A percentile compares a stretch with the other conserved stretches of the same genome.
phyloP scores from a whole-genome alignment of 495 filamentous ascomycete genomes.

The Xylaria bambusicola region DNA sequence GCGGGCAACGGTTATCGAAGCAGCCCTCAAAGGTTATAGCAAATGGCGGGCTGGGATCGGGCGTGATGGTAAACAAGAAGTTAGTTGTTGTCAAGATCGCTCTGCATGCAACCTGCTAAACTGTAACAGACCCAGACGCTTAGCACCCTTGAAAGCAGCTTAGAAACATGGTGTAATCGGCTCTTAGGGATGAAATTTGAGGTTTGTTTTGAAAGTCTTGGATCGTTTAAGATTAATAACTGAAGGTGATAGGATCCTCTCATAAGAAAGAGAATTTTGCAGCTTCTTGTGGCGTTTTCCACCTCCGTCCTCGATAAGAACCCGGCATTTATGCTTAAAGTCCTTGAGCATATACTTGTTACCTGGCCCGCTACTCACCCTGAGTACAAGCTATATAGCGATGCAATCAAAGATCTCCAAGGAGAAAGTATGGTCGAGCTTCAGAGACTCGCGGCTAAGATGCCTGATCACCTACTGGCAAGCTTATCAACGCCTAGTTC shows the following conservation, averaged over 20 bases:
- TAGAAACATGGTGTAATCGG: slow-evolving; percentile 80
- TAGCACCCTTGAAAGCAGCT: slow-evolving; percentile 60
- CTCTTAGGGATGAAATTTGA: slow-evolving; percentile 76
- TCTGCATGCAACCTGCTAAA: slow-evolving; percentile 1
- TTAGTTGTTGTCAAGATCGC: slow-evolving; percentile 35
- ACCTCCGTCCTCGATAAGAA: slow-evolving; percentile 78
- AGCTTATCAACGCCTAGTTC: slow-evolving; percentile 23
- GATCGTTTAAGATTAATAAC: slow-evolving; percentile 3
- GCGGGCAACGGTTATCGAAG: slow-evolving; percentile 86
- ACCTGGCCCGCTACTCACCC: slow-evolving; percentile 71
- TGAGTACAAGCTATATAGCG: slow-evolving; percentile 70
- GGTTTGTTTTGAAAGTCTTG: slow-evolving; percentile 38
- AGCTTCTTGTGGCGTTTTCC: slow-evolving; percentile 82
- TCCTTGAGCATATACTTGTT: slow-evolving; percentile 87
- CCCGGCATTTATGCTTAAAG: slow-evolving; percentile 76
- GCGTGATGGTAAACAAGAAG: slow-evolving; percentile 57
- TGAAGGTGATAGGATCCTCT: slow-evolving; percentile 67
- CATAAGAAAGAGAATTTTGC: slow-evolving; percentile 79
- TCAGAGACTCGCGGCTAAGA: slow-evolving; percentile 83
- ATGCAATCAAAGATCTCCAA: slow-evolving; percentile 89
- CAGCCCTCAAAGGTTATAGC: slow-evolving; percentile 85
- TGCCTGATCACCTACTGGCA: slow-evolving; percentile 83
- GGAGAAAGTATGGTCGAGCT: slow-evolving; percentile 79
- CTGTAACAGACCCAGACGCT: slow-evolving; percentile 57
- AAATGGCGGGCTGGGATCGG: slow-evolving; percentile 68